phyloP scores from a whole-genome alignment of 768 basidiomycete species.

The Leucocoprinus leucothites region DNA sequence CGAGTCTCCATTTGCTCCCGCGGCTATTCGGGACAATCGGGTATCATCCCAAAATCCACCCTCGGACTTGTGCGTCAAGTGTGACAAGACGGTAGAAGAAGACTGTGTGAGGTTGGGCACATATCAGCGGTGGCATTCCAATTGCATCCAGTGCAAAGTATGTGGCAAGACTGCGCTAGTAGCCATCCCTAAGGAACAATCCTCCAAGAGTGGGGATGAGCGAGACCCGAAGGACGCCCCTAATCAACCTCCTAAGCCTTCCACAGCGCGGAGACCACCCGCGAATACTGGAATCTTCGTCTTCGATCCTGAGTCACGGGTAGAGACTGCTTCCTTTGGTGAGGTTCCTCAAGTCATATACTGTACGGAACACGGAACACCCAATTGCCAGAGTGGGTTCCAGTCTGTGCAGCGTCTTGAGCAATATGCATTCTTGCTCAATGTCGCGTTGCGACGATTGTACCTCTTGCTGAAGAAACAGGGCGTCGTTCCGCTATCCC shows the following conservation, averaged over 20 bases:
- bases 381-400: constrained; percentile 71
- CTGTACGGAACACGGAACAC: constrained; percentile 75
- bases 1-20: constrained; percentile 68
- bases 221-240: constrained; percentile 36
- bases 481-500: constrained; percentile 83
- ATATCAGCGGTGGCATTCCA: constrained; percentile 96
- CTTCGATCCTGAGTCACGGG: constrained; percentile 68
- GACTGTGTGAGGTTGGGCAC: constrained; percentile 94
- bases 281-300: constrained; percentile 79
- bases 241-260: constrained; percentile 53
- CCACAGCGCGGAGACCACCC: constrained; percentile 68
- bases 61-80: constrained; percentile 89
- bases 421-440: constrained; percentile 95
- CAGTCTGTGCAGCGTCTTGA: constrained; percentile 91
- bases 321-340: constrained; percentile 69
- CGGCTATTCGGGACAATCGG: constrained; percentile 34
- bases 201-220: constrained; percentile 52
- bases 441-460: constrained; percentile 89
- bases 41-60: constrained; percentile 61
- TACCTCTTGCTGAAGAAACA: constrained; percentile 86
- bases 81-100: constrained; percentile 90
- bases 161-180: constrained; percentile 79
- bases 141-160: constrained; percentile 80
- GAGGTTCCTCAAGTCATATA: constrained; percentile 70
- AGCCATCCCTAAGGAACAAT: constrained; percentile 51